phyloP scores from a whole-genome alignment of 1,139 yeast species.

The Meyerozyma athensensis region DNA sequence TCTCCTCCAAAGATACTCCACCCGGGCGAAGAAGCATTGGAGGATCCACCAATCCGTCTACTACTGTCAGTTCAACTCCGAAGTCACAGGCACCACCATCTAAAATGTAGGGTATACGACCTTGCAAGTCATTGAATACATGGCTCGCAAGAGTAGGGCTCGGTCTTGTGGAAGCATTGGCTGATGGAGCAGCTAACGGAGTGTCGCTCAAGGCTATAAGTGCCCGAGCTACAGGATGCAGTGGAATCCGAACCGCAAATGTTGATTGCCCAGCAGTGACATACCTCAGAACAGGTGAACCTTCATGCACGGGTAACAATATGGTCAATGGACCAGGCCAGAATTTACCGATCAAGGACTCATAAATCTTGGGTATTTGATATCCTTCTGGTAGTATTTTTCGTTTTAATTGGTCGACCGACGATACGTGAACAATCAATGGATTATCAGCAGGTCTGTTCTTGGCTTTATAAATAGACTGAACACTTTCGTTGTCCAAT shows the following conservation, averaged over 20 bases:
- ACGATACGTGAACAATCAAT: slow-evolving; percentile 81
- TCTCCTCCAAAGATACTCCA: slow-evolving; percentile 79
- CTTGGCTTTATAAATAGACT: slow-evolving; percentile 76
- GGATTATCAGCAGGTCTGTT: slow-evolving; percentile 96
- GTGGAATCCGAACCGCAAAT: slow-evolving; percentile 87
- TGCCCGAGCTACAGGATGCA: slow-evolving; percentile 86
- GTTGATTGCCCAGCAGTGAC: slow-evolving; percentile 89
- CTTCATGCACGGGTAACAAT: slow-evolving; percentile 57
- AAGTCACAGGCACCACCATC: slow-evolving; percentile 92
- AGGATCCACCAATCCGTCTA: slow-evolving; percentile 80
- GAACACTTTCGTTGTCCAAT: slow-evolving; percentile 65
- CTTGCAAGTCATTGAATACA: slow-evolving; percentile 73
- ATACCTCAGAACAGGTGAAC: slow-evolving; percentile 55
- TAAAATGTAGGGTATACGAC: slow-evolving; percentile 75
- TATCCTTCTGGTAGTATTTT: slow-evolving; percentile 42
- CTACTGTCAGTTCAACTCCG: slow-evolving; percentile 91
- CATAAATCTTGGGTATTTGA: slow-evolving; percentile 63
- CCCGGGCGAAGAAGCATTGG: slow-evolving; percentile 93
- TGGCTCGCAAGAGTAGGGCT: slow-evolving; percentile 88
- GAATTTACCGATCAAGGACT: slow-evolving; percentile 54
- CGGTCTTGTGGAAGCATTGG: slow-evolving; percentile 93
- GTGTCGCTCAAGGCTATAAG: slow-evolving; percentile 79
- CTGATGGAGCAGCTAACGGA: slow-evolving; percentile 96
- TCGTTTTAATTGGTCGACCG: slow-evolving; percentile 64
- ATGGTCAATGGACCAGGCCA: slow-evolving; percentile 99